A percentile compares a stretch with the other conserved stretches of the same genome.
Conservation (phyloP, 495 filamentous ascomycete species). For the Daldinia childiae region DNA sequence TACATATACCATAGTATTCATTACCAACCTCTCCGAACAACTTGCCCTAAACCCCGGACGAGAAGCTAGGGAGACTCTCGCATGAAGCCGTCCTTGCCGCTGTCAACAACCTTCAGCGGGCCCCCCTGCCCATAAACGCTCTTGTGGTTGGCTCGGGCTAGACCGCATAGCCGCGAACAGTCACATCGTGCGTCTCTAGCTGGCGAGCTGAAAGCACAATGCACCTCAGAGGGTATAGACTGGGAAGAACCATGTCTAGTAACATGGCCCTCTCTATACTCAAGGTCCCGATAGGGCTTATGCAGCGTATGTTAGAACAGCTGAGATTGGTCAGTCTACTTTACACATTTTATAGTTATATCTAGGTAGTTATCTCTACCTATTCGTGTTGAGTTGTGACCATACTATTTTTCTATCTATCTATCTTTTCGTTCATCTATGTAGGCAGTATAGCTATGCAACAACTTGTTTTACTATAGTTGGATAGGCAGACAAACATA, state of each 20-base stretch:
- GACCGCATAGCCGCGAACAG: slow-evolving; percentile 10
- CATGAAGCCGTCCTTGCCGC: slow-evolving; percentile 17
- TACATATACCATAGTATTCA: no score
- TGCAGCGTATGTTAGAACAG: slow-evolving; percentile 11
- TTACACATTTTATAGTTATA: neutral
- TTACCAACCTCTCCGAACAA: neutral
- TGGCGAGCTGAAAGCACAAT: slow-evolving; percentile 13
- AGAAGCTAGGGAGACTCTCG: neutral
- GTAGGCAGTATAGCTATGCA: neutral
- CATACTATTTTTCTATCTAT: no score
- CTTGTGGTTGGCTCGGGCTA: neutral
- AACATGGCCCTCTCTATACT: slow-evolving; percentile 8
- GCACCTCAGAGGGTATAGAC: neutral
- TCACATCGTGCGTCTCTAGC: slow-evolving; percentile 1
- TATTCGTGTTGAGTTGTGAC: no score
- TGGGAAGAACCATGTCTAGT: slow-evolving; percentile 12
- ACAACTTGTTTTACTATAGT: neutral
- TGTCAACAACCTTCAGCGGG: neutral
- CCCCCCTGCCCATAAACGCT: slow-evolving; percentile 5
- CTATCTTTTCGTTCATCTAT: neutral
- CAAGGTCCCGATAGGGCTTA: slow-evolving; percentile 10
- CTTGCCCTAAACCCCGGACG: neutral
- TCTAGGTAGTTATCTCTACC: no score
- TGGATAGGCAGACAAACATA: neutral
- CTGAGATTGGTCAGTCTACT: slow-evolving; percentile 26